Base-by-base conservation (phyloP, 2,329 filamentous ascomycete species). In the Monosporascus cannonballus region DNA sequence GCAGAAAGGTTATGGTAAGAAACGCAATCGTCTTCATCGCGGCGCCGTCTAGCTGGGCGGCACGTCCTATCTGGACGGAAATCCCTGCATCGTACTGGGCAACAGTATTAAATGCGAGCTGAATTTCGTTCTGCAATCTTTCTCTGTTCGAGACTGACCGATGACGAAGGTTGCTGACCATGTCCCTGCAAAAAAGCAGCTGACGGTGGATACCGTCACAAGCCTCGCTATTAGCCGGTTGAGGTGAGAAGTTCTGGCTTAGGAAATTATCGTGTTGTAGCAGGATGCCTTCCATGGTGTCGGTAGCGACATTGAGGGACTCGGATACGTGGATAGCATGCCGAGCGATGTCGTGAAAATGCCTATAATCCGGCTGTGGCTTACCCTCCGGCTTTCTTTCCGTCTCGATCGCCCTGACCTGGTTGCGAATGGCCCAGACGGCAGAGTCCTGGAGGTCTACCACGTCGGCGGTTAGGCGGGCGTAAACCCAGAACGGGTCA, bases 121-220 rank as follows among this genome's bases (percentile, higher is more conserved):
- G 66, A 66, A 85, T 72, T 74, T 85, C 64, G 68, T 84, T 65
- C 64, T 77, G 48, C 61, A 86, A 68, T 53, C 83, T 56, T 15
- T 72, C 65, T 14, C 69, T 67, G 59, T 73, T 76, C 1, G 74
- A 68, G 0, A 55, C 54, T 0, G 73, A 67, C 14, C 75, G 68
- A 11, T 63, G 56, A 2, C 66, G 65, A 0, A 75, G 63, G 49
- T 66, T 71, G 17, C 58, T 54, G 1, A 73, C 49, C 17, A 72
- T 64, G 18, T 69, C 63, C 27, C 68, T 61, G 38, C 60, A 64
- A 50, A 67, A 71, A 0, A 59, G 52, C 5, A 77, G 61, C 4
- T 67, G 59, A 30, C 66, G 55, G 24, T 66, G 63, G 1, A 72
- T 62, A 4, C 61, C 57, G 11, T 59, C 54, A 14, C 50, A 36